Evolutionary conservation across 2,329 filamentous ascomycete genomes (phyloP), one percentile per base, ranked within the genome.

Genomic region (Drechslerella stenobrocha): DNA sequence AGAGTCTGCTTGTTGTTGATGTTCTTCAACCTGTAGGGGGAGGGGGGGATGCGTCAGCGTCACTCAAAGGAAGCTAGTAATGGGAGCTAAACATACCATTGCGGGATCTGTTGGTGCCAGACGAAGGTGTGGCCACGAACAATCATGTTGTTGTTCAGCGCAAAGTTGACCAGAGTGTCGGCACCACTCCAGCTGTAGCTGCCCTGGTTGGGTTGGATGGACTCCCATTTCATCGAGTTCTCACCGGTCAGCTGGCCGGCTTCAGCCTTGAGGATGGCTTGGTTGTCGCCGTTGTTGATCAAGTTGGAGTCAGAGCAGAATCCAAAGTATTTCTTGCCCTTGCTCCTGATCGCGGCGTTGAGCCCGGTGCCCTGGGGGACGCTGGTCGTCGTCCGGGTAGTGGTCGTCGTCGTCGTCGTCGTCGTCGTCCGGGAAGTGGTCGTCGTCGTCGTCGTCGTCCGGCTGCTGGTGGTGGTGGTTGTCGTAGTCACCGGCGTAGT

Each of bases 141-240:
- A 2, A 81, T 75, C 76, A 84, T 82, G 74, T 79, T 78, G 75
- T 87, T 84, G 48, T 74, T 70, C 0, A 73, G 73, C 6, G 84
- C 84, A 75, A 79, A 87, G 75, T 83, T 75, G 64, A 86, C 82
- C 6, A 86, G 78, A 73, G 80, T 79, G 74, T 87, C 85, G 9
- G 82, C 80, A n/a, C 75, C 76, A 13, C 72, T 74, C 71, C 84
- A 85, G 70, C 77, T 83, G 79, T 84, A 88, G 1, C 71, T 73
- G 64, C 79, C 80, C 65, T 78, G 77, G 24, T 74, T 73, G n/a
- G 72, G 69, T 52, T 45, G 28, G 30, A 79, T 79, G 30, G 80
- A 77, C 71, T 86, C 83, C 84, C 84, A 88, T 76, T 88, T 87
- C 81, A 87, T 85, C 73, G 79, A 83, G 79, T 88, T 87, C 78